These are phyloP conservation scores for Chlamydomonas reinhardtii DNA, from an alignment of 163 green algal genomes.

Conservation along the genomic window DNA sequence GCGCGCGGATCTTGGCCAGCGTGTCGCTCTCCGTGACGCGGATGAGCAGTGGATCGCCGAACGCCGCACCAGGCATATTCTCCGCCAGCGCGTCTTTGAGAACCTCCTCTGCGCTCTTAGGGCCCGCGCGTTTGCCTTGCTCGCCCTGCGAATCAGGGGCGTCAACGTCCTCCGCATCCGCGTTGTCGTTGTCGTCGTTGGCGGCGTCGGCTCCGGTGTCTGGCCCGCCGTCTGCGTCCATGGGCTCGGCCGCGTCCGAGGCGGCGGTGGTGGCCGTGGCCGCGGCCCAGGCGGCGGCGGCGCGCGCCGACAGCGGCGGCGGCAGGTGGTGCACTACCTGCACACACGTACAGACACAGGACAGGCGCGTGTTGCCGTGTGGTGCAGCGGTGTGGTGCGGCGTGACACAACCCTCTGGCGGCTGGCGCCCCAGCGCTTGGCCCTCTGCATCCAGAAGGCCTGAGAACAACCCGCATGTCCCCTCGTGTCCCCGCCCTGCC, in stretches of 20 bases:
- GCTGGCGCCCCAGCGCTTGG: too few species aligned
- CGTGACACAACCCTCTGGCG: too few species aligned
- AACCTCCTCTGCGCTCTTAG: background rate
- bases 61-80: constrained; percentile 46
- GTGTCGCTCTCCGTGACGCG: constrained; percentile 80
- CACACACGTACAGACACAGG: too few species aligned
- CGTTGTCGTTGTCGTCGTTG: constrained; percentile 45
- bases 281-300: background rate
- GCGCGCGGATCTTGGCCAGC: constrained; percentile 71
- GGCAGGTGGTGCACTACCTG: background rate
- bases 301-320: background rate
- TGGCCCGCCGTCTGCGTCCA: background rate
- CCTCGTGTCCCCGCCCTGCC: too few species aligned
- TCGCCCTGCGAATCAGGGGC: constrained; percentile 33
- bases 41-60: constrained; percentile 93
- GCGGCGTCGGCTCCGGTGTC: constrained; percentile 19
- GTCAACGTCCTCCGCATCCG: background rate
- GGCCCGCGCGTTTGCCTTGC: background rate
- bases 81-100: constrained; percentile 36
- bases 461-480: too few species aligned
- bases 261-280: background rate
- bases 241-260: background rate
- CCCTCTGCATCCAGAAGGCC: too few species aligned
- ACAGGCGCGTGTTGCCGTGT: too few species aligned
- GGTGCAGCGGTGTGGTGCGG: too few species aligned